Evolutionary conservation across 257 asterid genomes (phyloP).

Genomic region (Solanum medicagineum): DNA sequence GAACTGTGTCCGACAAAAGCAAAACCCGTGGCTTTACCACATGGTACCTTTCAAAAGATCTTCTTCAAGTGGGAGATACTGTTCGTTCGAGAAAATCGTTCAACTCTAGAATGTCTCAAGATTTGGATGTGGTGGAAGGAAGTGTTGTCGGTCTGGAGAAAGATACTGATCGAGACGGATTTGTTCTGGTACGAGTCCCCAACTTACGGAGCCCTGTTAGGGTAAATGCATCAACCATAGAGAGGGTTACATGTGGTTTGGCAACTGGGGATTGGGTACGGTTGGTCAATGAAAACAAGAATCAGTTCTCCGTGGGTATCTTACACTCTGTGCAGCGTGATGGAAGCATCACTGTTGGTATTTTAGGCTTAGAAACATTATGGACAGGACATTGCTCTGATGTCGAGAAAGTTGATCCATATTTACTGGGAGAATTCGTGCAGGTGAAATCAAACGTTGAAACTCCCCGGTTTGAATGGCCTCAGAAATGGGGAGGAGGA

Average conservation of each 20-base stretch:
- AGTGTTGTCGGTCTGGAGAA: slow-evolving; percentile 44
- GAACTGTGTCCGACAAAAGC: slow-evolving; percentile 22
- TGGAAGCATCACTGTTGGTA: slow-evolving; percentile 28
- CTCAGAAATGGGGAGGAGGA: slow-evolving; percentile 25
- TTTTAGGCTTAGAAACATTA: slow-evolving; percentile 41
- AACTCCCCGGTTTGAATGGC: slow-evolving; percentile 48
- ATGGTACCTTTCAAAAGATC: slow-evolving; percentile 53
- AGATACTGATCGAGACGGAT: slow-evolving; percentile 37
- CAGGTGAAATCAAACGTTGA: slow-evolving; percentile 25
- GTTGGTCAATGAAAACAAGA: slow-evolving; percentile 13
- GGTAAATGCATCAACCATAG: slow-evolving; percentile 28
- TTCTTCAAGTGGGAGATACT: slow-evolving; percentile 42
- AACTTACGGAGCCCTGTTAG: slow-evolving; percentile 25
- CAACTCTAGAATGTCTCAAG: slow-evolving; percentile 20
- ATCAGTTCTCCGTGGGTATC: slow-evolving; percentile 43
- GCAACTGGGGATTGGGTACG: slow-evolving; percentile 58
- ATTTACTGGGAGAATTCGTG: slow-evolving; percentile 33
- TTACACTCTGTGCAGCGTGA: slow-evolving; percentile 41
- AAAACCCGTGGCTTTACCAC: slow-evolving; percentile 20
- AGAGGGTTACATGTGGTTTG: slow-evolving; percentile 45
- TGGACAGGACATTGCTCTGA: slow-evolving; percentile 47
- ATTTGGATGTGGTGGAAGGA: slow-evolving; percentile 29
- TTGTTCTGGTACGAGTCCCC: slow-evolving; percentile 34
- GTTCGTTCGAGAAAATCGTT: slow-evolving; percentile 38
- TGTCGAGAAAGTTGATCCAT: slow-evolving; percentile 25